Evolutionary conservation across 2,329 filamentous ascomycete species (phyloP), one percentile per base, ranked within the genome.

Genomic region (Penicillium sp.): DNA sequence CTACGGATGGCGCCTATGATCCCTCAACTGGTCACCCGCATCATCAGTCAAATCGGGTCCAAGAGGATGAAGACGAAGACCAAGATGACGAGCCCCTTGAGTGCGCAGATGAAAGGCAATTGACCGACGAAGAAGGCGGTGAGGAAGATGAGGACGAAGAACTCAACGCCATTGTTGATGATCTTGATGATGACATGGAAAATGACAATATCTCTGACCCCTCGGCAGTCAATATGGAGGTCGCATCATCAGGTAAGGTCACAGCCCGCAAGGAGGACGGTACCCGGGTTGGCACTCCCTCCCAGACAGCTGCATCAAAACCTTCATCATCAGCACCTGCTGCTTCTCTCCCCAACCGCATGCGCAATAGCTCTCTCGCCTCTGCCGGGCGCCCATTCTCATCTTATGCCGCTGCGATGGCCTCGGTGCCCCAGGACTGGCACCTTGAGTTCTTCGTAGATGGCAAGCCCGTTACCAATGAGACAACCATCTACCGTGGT

Each of bases 361-460:
- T 58, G 27, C 61, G 62, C 7, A 67, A 65, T 67, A 62, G 76
- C 51, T 78, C 85, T 0, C 79, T 87, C 17, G 83, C 87, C 2
- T 75, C 64, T 69, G 73, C 80, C 35, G 73, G 75, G 10, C 83
- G 88, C 10, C 83, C 88, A 2, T 86, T 91, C 75, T 91, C 73
- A 25, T 78, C 92, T 0, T 96, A 97, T 73, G 89, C 92, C 25
- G 89, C 90, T 52, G 91, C 91, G 4, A 84, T 95, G 52, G 90
- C 93, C 66, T 81, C 90, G 15, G 81, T 86, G 0, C 91, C 93
- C 1, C 89, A 95, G 70, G 93, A 97, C 70, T 99, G 94, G 94
- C 93, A 99, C 69, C 92, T 99, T 60, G 91, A 97, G 70, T 99
- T 99, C 76, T 93, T 86, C 64, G 84, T 97, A 50, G 89, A 95